These are phyloP conservation scores for Hexamita inflata DNA, from an alignment of 208 protist genomes.

Conservation along the genomic window DNA sequence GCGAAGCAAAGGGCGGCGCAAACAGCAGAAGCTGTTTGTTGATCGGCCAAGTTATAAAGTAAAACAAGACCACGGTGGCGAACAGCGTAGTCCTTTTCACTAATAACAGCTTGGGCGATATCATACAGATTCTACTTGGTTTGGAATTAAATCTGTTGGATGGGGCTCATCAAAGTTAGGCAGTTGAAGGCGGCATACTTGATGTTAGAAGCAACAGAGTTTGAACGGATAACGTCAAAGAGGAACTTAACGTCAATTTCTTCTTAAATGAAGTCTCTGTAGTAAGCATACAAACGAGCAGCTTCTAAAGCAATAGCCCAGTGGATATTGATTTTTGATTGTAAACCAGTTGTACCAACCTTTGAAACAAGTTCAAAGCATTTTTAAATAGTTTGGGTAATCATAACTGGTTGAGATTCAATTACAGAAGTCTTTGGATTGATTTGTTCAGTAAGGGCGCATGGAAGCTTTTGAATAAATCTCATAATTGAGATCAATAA, in stretches of 20 bases:
- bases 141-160: not conserved
- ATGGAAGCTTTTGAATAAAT: not conserved
- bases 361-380: not conserved
- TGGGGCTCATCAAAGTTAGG: not conserved
- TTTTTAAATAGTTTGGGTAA: no score
- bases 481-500: slow-evolving; percentile 12
- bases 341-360: not conserved
- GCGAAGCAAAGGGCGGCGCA: not conserved
- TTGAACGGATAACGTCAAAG: not conserved
- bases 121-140: not conserved
- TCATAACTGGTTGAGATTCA: no score
- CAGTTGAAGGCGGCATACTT: not conserved
- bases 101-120: not conserved
- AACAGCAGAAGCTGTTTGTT: not conserved
- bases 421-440: no score
- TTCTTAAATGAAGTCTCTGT: not conserved
- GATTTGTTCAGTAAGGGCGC: no score
- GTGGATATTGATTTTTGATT: not conserved
- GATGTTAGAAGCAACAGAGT: slow-evolving; percentile 1
- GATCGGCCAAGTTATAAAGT: not conserved
- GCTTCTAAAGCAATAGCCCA: slow-evolving; percentile 8
- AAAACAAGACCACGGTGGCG: not conserved
- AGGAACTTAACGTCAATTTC: slow-evolving; percentile 9
- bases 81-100: slow-evolving; percentile 4
- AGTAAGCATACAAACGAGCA: not conserved